phyloP scores from a whole-genome alignment of 768 basidiomycete species.

The Hygrocybe punicea region DNA sequence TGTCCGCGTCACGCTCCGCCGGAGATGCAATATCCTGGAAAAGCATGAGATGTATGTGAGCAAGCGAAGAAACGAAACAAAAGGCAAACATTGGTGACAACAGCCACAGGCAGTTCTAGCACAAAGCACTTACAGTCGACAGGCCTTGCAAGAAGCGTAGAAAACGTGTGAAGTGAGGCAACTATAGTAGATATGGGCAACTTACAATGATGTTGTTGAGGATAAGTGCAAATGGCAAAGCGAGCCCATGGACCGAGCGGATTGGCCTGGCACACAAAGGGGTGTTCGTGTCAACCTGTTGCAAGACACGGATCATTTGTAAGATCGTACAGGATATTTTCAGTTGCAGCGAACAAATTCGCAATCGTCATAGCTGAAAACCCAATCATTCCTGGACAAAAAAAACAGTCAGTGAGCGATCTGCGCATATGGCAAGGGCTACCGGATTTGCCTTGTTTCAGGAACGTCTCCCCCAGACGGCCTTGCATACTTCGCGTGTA shows the following conservation, averaged over 20 bases:
- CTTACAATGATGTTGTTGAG: neutral
- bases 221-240: neutral
- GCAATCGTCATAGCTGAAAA: neutral
- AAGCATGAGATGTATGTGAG: neutral
- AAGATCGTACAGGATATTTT: neutral
- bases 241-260: neutral
- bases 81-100: neutral
- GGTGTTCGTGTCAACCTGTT: neutral
- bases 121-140: neutral
- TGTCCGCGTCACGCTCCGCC: neutral
- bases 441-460: neutral
- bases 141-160: neutral
- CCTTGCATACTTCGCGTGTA: neutral
- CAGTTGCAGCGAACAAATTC: neutral
- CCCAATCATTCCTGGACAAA: neutral
- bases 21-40: neutral
- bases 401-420: neutral
- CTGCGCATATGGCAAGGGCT: neutral
- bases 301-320: neutral
- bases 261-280: neutral
- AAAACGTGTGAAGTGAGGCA: neutral
- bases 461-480: slow-evolving; percentile 1
- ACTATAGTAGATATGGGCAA: neutral
- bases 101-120: neutral
- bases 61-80: neutral